These are phyloP conservation scores for Hypoxylon sp. DNA, from an alignment of 2,329 filamentous ascomycete species.

Conservation along the genomic window DNA sequence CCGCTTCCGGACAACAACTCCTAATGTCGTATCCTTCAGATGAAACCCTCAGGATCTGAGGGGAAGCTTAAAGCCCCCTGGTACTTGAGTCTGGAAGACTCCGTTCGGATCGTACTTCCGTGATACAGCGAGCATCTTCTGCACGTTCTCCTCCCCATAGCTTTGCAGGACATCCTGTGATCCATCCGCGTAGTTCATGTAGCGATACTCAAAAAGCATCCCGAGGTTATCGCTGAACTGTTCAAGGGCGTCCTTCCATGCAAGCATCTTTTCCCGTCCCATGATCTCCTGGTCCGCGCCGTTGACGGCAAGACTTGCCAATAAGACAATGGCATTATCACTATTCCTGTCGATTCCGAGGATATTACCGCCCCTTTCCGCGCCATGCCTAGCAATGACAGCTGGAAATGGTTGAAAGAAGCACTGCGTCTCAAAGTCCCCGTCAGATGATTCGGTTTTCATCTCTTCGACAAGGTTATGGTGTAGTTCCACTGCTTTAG, in stretches of 20 bases:
- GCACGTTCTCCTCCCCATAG: constrained; percentile 49
- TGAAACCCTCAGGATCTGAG: background rate
- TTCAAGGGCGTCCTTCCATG: background rate
- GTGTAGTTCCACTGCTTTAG: constrained; percentile 32
- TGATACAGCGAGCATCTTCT: constrained; percentile 48
- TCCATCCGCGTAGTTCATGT: constrained; percentile 50
- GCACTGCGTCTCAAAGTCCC: constrained; percentile 41
- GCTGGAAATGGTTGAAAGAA: constrained; percentile 33
- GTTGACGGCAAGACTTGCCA: constrained; percentile 15
- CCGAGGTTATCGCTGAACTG: background rate
- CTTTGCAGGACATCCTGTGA: constrained; percentile 48
- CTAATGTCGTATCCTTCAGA: background rate
- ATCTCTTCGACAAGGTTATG: constrained; percentile 22
- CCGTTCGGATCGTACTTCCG: constrained; percentile 52
- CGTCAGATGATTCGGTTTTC: constrained; percentile 20
- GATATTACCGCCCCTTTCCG: constrained; percentile 14
- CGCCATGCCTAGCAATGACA: constrained; percentile 5
- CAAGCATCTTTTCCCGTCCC: background rate
- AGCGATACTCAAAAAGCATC: background rate
- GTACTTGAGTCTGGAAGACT: constrained; percentile 35
- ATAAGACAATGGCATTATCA: constrained; percentile 14
- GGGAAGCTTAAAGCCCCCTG: constrained; percentile 23
- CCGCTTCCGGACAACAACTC: too few species aligned
- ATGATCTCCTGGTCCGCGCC: constrained; percentile 12
- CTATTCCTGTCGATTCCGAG: constrained; percentile 26